These are phyloP conservation scores for Zygoascus biomembranicola DNA, from an alignment of 805 yeast genomes.

Conservation along the genomic window DNA sequence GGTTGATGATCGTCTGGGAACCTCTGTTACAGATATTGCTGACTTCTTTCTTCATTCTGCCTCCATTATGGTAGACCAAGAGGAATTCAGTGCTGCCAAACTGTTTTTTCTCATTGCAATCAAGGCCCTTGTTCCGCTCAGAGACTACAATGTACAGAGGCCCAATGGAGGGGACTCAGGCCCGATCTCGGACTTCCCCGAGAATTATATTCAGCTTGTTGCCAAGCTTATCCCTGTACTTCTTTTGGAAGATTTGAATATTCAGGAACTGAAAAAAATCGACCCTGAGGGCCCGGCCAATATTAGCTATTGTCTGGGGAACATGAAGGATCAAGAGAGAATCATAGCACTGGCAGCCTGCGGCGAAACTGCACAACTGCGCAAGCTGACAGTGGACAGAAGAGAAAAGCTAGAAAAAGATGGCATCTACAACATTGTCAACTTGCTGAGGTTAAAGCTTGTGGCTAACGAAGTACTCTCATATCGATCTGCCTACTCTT, in stretches of 20 bases:
- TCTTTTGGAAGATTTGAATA: neutral
- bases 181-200: neutral
- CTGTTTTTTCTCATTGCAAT: neutral
- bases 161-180: neutral
- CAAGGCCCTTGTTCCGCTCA: neutral
- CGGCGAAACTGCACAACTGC: neutral
- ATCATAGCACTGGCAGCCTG: neutral
- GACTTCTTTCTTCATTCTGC: neutral
- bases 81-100: neutral
- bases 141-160: neutral
- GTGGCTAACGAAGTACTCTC: neutral
- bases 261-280: neutral
- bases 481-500: neutral
- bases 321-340: neutral
- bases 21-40: neutral
- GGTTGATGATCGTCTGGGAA: neutral
- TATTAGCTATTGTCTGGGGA: neutral
- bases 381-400: neutral
- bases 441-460: neutral
- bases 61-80: neutral
- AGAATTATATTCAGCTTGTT: neutral
- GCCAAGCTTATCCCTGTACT: neutral
- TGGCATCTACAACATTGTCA: neutral
- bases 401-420: neutral
- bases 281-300: neutral